Percentiles rank a stretch among this genome's conserved stretches.
These are phyloP conservation scores for Stemphylium beticola DNA, from an alignment of 2,329 filamentous ascomycete genomes.

Conservation along the genomic window DNA sequence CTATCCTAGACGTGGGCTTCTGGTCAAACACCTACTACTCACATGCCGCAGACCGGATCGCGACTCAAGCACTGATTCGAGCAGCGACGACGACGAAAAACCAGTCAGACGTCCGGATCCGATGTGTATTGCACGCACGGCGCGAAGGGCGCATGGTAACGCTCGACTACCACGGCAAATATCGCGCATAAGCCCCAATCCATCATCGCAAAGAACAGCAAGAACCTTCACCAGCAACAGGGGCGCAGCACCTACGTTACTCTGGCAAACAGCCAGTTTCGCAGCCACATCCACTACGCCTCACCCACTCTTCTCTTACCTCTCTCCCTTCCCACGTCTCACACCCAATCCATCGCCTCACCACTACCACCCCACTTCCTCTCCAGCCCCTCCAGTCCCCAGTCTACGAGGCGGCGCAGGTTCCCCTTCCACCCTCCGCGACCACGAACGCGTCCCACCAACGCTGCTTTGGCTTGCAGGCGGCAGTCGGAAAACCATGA, in stretches of 20 bases:
- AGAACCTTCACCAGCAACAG: neutral
- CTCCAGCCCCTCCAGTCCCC: neutral
- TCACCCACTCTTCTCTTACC: neutral
- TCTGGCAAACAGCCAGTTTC: neutral
- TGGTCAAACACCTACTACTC: conserved; percentile 7
- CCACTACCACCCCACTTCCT: neutral
- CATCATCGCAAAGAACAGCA: neutral
- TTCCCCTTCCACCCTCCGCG: neutral
- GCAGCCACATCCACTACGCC: neutral
- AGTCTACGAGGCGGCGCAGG: conserved; percentile 28
- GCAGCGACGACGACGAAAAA: neutral
- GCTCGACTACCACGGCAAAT: conserved; percentile 2
- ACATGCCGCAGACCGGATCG: neutral
- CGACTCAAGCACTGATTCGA: neutral
- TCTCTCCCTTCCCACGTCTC: neutral
- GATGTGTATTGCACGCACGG: neutral
- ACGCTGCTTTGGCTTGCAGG: conserved; percentile 36
- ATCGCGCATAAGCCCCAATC: neutral
- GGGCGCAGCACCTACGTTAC: neutral
- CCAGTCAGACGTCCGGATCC: neutral
- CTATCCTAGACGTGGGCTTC: neutral
- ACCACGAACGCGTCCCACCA: conserved; percentile 20
- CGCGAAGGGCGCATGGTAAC: neutral
- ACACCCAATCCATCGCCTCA: no score
- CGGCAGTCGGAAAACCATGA: conserved; percentile 19